phyloP scores from a whole-genome alignment of 208 protist species.

The Tetramitus jugosus region DNA sequence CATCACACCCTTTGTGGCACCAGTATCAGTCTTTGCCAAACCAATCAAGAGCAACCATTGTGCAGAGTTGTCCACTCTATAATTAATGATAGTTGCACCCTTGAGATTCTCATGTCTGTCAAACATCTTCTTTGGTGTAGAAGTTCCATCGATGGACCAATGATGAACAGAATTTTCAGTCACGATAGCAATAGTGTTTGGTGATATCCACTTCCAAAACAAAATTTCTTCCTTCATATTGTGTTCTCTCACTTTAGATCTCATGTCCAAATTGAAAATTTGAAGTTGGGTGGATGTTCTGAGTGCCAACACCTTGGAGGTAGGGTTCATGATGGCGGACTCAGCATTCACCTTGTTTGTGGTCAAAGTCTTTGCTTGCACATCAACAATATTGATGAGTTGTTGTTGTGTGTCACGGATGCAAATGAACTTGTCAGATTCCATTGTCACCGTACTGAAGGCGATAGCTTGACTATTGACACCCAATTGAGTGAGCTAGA shows the following conservation, averaged over 20 bases:
- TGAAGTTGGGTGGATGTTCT: conserved; percentile 81
- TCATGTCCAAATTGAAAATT: conserved; percentile 95
- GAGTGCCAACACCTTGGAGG: conserved; percentile 88
- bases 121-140: conserved; percentile 88
- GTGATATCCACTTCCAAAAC: conserved; percentile 94
- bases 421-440: conserved; percentile 95
- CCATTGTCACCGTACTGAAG: conserved; percentile 92
- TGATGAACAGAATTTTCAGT: conserved; percentile 90
- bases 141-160: conserved; percentile 86
- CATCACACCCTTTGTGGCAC: conserved; percentile 79
- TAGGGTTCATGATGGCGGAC: conserved; percentile 96
- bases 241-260: conserved; percentile 85
- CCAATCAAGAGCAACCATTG: conserved; percentile 93
- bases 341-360: conserved; percentile 93
- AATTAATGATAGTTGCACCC: conserved; percentile 89
- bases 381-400: conserved; percentile 81
- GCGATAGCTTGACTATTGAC: conserved; percentile 76
- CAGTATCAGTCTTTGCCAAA: conserved; percentile 54
- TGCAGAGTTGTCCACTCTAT: conserved; percentile 74
- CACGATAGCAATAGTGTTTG: conserved; percentile 86
- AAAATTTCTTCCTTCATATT: conserved; percentile 82
- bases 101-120: conserved; percentile 76
- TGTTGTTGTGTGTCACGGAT: conserved; percentile 76
- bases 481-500: neutral
- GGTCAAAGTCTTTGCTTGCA: conserved; percentile 64